phyloP scores from a whole-genome alignment of 2,329 filamentous ascomycete species.

The Claviceps humidiphila region DNA sequence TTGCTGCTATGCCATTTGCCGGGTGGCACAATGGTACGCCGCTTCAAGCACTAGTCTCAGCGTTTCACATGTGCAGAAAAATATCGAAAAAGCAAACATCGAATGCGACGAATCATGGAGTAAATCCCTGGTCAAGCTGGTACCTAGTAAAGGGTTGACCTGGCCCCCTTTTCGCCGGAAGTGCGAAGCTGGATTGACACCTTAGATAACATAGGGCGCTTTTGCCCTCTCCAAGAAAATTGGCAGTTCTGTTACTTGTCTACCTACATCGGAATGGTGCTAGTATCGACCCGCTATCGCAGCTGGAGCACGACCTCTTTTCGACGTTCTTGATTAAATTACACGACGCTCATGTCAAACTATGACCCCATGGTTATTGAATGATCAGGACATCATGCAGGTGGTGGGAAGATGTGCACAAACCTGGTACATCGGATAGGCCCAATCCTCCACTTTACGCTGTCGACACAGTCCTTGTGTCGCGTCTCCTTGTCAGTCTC shows the following conservation, averaged over 20 bases:
- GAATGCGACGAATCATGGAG: background rate
- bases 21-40: background rate
- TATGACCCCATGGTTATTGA: background rate
- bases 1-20: background rate
- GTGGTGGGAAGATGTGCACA: background rate
- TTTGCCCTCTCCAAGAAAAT: background rate
- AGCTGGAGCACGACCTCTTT: background rate
- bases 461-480: background rate
- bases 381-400: background rate
- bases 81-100: background rate
- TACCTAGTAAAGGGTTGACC: background rate
- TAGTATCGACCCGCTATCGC: background rate
- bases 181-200: background rate
- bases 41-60: background rate
- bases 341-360: slow-evolving; percentile 1
- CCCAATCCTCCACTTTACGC: slow-evolving; percentile 10
- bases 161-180: background rate
- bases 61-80: background rate
- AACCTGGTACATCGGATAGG: slow-evolving; percentile 6
- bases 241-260: background rate
- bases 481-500: background rate
- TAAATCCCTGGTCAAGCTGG: background rate
- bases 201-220: background rate
- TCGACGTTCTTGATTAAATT: background rate
- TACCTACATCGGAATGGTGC: background rate